Evolutionary conservation across 257 asterid genomes (phyloP).

Genomic region (Solanum virginianum): DNA sequence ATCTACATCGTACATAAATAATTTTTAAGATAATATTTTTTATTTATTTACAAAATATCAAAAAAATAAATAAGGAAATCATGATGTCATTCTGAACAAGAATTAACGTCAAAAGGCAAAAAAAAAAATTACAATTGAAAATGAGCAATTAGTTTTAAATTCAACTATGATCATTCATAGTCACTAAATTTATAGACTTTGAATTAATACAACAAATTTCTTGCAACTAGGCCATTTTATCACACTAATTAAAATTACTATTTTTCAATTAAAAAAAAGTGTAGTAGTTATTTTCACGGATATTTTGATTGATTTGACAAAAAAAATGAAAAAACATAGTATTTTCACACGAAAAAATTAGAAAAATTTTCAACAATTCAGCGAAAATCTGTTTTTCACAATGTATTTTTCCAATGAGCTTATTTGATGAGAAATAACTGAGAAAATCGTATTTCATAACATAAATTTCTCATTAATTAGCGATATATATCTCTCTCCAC

Average conservation of each 20-base stretch:
- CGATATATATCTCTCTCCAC: background rate
- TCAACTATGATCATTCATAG: background rate
- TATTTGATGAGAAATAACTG: background rate
- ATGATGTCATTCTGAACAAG: background rate
- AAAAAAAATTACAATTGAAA: background rate
- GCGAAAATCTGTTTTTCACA: background rate
- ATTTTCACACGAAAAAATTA: background rate
- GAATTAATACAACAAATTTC: background rate
- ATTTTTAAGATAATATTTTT: background rate
- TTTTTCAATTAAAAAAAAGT: background rate
- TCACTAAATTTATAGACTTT: background rate
- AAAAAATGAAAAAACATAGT: background rate
- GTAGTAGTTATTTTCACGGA: background rate
- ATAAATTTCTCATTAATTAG: background rate
- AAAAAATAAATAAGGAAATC: too few relatives aligned
- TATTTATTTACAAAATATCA: too few relatives aligned
- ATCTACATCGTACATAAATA: background rate
- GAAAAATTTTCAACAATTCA: background rate
- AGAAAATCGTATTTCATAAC: background rate
- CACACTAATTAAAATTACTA: background rate
- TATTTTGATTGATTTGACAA: background rate
- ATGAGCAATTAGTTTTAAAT: background rate
- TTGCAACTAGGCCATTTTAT: background rate
- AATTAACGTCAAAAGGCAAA: background rate
- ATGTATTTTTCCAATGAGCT: background rate